These are phyloP conservation scores for Trichoderma breve DNA, from an alignment of 2,329 filamentous ascomycete species.

Conservation along the genomic window DNA sequence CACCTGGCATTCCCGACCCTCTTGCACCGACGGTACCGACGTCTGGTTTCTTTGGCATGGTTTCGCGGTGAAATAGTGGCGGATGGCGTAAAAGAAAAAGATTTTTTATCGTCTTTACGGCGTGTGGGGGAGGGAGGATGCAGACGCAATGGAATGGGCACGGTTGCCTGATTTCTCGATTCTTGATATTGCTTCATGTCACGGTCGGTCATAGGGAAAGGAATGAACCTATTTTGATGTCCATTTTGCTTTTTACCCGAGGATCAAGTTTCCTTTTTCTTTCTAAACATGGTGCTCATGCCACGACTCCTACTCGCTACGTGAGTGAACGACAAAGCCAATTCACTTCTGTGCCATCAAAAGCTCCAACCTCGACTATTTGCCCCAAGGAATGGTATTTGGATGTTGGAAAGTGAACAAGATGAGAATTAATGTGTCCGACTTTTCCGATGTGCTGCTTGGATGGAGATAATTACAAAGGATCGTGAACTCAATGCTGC, in stretches of 20 bases:
- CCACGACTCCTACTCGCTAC: neutral
- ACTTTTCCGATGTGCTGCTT: neutral
- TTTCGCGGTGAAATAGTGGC: conserved; percentile 29
- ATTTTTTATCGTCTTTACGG: conserved; percentile 24
- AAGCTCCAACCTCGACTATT: neutral
- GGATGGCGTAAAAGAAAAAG: conserved; percentile 22
- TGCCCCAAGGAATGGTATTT: neutral
- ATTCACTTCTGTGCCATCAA: neutral
- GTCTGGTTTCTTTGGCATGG: conserved; percentile 28
- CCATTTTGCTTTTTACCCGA: conserved; percentile 22
- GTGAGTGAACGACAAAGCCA: neutral
- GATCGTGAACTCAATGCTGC: neutral
- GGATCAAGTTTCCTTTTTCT: neutral
- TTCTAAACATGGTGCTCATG: neutral
- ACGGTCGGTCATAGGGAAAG: conserved; percentile 48
- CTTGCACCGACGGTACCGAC: conserved; percentile 26
- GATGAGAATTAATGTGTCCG: neutral
- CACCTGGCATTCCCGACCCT: conserved; percentile 22
- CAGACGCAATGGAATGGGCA: conserved; percentile 31
- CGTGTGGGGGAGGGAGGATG: conserved; percentile 27
- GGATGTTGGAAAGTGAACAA: neutral
- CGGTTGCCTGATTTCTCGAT: conserved; percentile 38
- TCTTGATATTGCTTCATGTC: conserved; percentile 45
- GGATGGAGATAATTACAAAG: neutral
- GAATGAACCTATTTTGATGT: conserved; percentile 31